These are phyloP conservation scores for Geranomyces michiganensis DNA, from an alignment of 192 early-diverging fungal species.

Conservation along the genomic window DNA sequence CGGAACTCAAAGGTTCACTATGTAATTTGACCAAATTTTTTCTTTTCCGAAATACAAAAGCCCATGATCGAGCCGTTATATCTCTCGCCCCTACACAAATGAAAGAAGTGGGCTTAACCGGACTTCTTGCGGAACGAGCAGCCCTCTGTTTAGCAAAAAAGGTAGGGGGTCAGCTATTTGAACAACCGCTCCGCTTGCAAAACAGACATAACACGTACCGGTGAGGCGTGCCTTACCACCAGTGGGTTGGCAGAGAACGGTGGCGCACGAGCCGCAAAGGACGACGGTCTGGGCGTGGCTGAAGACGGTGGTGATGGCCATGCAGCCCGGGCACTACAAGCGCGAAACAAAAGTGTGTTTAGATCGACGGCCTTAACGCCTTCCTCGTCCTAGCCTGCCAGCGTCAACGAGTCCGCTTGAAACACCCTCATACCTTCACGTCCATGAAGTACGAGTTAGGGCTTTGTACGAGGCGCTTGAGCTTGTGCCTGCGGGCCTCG, in stretches of 20 bases:
- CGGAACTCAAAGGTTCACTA: too few relatives aligned
- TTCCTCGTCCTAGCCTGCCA: too few relatives aligned
- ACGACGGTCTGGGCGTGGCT: slow-evolving; percentile 99
- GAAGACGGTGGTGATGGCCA: slow-evolving; percentile 95
- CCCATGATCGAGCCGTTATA: too few relatives aligned
- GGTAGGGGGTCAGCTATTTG: slow-evolving; percentile 18
- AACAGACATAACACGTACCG: slow-evolving; percentile 57
- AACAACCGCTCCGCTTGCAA: too few relatives aligned
- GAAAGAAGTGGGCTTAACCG: slow-evolving; percentile 19
- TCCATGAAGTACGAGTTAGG: slow-evolving; percentile 99
- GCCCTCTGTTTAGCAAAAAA: slow-evolving; percentile 44
- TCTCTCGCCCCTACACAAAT: neutral
- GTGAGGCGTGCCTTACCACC: slow-evolving; percentile 98
- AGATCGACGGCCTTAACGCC: too few relatives aligned
- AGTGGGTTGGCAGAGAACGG: slow-evolving; percentile 98
- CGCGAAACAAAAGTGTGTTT: too few relatives aligned
- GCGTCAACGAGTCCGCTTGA: too few relatives aligned
- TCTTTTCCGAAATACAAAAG: too few relatives aligned
- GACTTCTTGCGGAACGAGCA: slow-evolving; percentile 85
- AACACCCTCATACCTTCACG: slow-evolving; percentile 86
- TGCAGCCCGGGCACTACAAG: slow-evolving; percentile 69
- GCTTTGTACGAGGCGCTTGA: slow-evolving; percentile 94
- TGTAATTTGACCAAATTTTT: too few relatives aligned
- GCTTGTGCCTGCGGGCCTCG: slow-evolving; percentile 87
- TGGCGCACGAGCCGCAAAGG: slow-evolving; percentile 91